Evolutionary conservation across 73 alveolate species (phyloP).

Genomic region (Durusdinium trenchii): DNA sequence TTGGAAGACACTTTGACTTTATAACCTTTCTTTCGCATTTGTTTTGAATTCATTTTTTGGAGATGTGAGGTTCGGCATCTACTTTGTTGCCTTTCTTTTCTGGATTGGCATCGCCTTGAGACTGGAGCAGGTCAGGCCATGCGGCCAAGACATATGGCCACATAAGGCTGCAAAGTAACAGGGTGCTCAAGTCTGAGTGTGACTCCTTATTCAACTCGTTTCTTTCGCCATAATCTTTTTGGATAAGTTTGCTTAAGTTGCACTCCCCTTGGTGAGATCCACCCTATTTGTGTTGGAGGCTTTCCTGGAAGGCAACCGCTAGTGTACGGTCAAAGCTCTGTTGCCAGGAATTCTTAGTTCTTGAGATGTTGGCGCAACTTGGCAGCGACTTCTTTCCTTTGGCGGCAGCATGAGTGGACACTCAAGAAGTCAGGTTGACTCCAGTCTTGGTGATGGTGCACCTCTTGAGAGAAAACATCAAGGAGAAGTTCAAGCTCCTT

Average conservation of each 20-base stretch:
- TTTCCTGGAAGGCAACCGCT: background rate
- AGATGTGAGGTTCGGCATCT: slow-evolving; percentile 6
- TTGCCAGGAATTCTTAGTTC: background rate
- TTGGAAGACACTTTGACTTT: too few species aligned
- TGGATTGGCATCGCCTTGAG: background rate
- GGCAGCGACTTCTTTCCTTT: background rate
- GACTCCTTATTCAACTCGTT: too few species aligned
- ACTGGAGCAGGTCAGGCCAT: background rate
- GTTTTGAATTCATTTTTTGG: background rate
- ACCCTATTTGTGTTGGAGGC: background rate
- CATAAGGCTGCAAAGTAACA: too few species aligned
- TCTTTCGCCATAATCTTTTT: too few species aligned
- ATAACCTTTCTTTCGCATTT: too few species aligned
- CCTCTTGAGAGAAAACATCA: slow-evolving; percentile 43
- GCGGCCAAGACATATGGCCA: too few species aligned
- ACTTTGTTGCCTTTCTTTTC: slow-evolving; percentile 44
- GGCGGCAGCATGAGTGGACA: background rate
- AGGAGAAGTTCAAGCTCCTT: slow-evolving; percentile 57
- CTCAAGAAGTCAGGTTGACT: background rate
- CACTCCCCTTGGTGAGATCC: too few species aligned
- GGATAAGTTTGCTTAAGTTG: too few species aligned
- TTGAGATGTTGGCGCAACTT: background rate
- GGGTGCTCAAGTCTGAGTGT: too few species aligned
- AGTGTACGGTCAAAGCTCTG: background rate
- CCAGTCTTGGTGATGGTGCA: slow-evolving; percentile 47